Evolutionary conservation across 1,284 basidiomycete species (phyloP), one percentile per base, ranked within the genome.

Genomic region (Pholiota adiposa): DNA sequence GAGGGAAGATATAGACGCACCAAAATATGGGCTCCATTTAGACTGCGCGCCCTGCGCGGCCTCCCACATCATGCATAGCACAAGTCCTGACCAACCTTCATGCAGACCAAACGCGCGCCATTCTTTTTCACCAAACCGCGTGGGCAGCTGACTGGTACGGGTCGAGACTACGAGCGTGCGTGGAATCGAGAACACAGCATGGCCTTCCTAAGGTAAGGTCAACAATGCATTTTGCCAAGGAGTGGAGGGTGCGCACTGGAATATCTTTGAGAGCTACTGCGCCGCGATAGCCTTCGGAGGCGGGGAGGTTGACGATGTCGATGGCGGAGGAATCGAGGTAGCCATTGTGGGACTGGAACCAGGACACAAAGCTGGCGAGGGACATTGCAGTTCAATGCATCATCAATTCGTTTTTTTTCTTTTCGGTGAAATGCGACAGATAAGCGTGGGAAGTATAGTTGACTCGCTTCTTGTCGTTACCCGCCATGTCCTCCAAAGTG

Each of bases 21-120:
- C 76, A 16, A 94, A 75, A 74, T 94, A 94, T 4, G 77, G 80
- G 8, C 72, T 71, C 93, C 93, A 94, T 61, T 75, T 83, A 44
- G 88, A 93, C 21, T 78, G 69, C 6, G 71, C 43, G 0, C 84
- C 86, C 59, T 76, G 77, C 2, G 87, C 82, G 53, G 86, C 85
- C 74, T 98, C 97, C 90, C 92, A 98, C 92, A 98, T 94, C 89
- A 98, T 92, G 64, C 90, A 93, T 21, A 98, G 78, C 60, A 98
- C 98, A 41, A 98, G 78, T 0, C 92, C 91, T 1, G 84, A 78
- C 96, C 96, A 98, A 1, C 94, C 93, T 54, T 83, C 77, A 54
- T 89, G 80, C 57, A 96, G 73, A 21, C 75, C 72, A 60, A 77
- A 73, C 51, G 71, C 74, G 69, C 74, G 83, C 94, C 93, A 96